Base-by-base conservation (phyloP, 805 yeast genomes). In the Ogataea pilisensis region DNA sequence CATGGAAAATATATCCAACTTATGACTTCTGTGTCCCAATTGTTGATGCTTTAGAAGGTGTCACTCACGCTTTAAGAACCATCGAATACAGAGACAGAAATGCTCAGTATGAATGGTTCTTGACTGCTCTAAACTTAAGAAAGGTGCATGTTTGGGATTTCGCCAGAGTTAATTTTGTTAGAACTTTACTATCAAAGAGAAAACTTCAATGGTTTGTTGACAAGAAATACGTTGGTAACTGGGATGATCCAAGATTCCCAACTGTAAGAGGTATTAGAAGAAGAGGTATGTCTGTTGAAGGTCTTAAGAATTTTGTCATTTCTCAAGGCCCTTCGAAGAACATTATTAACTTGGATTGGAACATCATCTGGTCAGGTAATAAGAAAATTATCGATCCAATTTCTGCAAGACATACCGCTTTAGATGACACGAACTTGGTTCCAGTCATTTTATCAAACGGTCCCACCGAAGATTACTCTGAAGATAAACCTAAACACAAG, bases 181-280 rank as follows among this genome's bases (percentile, higher is more conserved):
- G 97, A 73, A 93, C 99, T 21, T 73, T 93, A 63, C 73, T 93
- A 46, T 88, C 96, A 47, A 93, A 93, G 82, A 85, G 99, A 73
- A 93, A 93, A 74, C 76, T 93, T 62, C 99, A 95, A 72, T 93
- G 99, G 99, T 89, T 93, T 68, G 99, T 93, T 48, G 98, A 93
- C 72, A 84, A 87, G 65, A 72, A 78, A 32, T 73, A 83, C 55
- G 99, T 93, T 44, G 58, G 76, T 19, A 89, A 88, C 70, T 93
- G 99, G 99, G 97, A 93, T 61, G 99, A 93, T 66, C 99, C 99
- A 55, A 79, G 99, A 66, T 93, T 93, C 88, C 99, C 99, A 54
- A 93, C 99, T 35, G 96, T 93, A 30, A 83, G 98, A 68, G 99
- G 99, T 73, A 96, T 91, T 39, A 87, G 97, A 74, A 83, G 99